Percentiles rank a stretch among this genome's conserved stretches.
Evolutionary conservation across 345 rosid species (phyloP).

Genomic region (Gossypium anomalum): DNA sequence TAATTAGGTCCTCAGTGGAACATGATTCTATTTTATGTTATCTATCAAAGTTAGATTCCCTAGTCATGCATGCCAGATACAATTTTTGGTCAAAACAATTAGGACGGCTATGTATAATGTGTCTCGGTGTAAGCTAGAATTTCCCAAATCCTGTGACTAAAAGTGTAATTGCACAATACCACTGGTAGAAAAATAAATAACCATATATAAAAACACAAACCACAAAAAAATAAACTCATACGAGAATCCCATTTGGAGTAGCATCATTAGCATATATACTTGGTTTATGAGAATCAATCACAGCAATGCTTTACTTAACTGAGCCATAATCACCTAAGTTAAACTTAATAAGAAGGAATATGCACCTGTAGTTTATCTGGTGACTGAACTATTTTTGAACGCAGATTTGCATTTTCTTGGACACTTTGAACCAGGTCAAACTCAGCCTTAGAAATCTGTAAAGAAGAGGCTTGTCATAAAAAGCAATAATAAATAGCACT

Average conservation of each 20-base stretch:
- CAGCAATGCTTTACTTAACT: background rate
- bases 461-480: constrained; percentile 12
- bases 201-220: background rate
- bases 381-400: constrained; percentile 83
- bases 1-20: background rate
- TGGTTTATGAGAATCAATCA: background rate
- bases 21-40: background rate
- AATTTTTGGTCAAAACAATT: too few species aligned
- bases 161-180: background rate
- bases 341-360: background rate
- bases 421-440: constrained; percentile 73
- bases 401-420: constrained; percentile 75
- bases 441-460: constrained; percentile 80
- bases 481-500: background rate
- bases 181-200: background rate
- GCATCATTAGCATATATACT: background rate
- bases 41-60: constrained; percentile 3
- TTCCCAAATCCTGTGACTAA: background rate
- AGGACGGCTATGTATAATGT: too few species aligned
- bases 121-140: background rate
- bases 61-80: background rate
- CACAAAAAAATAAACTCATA: background rate
- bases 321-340: background rate
- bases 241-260: background rate
- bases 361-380: constrained; percentile 89